These are phyloP conservation scores for Wakefieldia striispora DNA, from an alignment of 768 basidiomycete species.

Conservation along the genomic window DNA sequence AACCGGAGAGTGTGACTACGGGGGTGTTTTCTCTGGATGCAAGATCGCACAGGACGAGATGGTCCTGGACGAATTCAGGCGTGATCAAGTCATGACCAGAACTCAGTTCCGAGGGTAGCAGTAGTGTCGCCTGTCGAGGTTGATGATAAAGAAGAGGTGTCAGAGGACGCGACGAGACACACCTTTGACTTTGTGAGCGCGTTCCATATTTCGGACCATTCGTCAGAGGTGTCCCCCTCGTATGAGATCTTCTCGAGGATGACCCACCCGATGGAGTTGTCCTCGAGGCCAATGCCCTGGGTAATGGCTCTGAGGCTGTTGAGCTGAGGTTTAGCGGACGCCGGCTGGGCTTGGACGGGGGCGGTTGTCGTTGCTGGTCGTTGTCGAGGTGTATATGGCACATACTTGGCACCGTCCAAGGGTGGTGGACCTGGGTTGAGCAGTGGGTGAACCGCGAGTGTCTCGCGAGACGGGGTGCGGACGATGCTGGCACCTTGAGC, in stretches of 20 bases:
- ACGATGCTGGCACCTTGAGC: constrained; percentile 42
- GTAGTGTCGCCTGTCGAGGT: constrained; percentile 62
- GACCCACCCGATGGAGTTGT: constrained; percentile 67
- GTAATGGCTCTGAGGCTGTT: constrained; percentile 73
- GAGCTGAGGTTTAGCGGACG: constrained; percentile 65
- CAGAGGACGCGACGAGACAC: constrained; percentile 17
- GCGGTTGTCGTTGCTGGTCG: constrained; percentile 48
- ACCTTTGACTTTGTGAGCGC: constrained; percentile 68
- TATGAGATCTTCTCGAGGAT: constrained; percentile 70
- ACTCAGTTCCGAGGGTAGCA: constrained; percentile 69
- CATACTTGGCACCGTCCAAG: constrained; percentile 46
- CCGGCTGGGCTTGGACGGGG: constrained; percentile 32
- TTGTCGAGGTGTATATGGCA: constrained; percentile 77
- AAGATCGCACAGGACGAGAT: constrained; percentile 67
- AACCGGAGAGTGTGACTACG: constrained; percentile 78
- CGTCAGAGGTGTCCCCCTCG: constrained; percentile 47
- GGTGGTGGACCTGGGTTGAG: constrained; percentile 44
- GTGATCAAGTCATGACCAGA: constrained; percentile 57
- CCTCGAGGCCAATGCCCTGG: constrained; percentile 65
- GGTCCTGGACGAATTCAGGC: constrained; percentile 78
- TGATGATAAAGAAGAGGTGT: constrained; percentile 2
- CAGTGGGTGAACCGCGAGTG: constrained; percentile 62
- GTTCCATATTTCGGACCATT: constrained; percentile 72
- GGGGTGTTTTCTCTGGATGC: constrained; percentile 44
- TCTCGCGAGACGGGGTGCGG: constrained; percentile 49